Base-by-base conservation (phyloP, 768 basidiomycete genomes). In the Lactarius sp. region DNA sequence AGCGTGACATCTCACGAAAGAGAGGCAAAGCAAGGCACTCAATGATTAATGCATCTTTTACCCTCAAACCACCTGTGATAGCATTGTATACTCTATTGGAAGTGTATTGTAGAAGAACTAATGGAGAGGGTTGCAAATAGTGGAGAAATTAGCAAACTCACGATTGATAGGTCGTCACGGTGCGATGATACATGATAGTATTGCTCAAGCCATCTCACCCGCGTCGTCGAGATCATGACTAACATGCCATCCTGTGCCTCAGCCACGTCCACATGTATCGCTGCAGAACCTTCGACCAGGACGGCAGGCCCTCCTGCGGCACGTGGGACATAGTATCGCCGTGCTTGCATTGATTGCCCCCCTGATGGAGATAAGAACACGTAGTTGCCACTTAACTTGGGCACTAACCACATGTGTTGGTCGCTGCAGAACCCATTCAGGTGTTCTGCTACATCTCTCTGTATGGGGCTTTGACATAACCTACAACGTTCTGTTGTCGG, bases 391-490 rank as follows among this genome's bases (percentile, higher is more conserved):
- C 41, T 27, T 16, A 33, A 54, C 46, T 18, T 44, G n/a, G 9
- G 8, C 49, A 59, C 27, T 56, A 9, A 46, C 56, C 34, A 39
- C 36, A 10, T 52, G n/a, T 62, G 51, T 6, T 5, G 0, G 9
- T 58, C 14, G 27, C 42, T n/a, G 34, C 61, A 62, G 51, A 62
- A 62, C 18, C 61, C 61, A 33, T n/a, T 27, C 18, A 46, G 37
- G 22, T 50, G 34, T 4, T 10, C 34, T 12, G 36, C 14, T 31
- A 12, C 18, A 4, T 33, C 46, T 44, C 42, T 12, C 18, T 33
- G 31, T 33, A 13, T 3, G 6, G 6, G 0, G 3, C 0, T 5
- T 14, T 7, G 0, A 52, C 61, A 62, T 1, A 20, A 9, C 14
- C 12, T 46, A 20, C 56, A 58, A 1, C 8, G 2, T 20, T 20